phyloP scores from a whole-genome alignment of 352 stramenopile genomes.

The Porosira glacialis region DNA sequence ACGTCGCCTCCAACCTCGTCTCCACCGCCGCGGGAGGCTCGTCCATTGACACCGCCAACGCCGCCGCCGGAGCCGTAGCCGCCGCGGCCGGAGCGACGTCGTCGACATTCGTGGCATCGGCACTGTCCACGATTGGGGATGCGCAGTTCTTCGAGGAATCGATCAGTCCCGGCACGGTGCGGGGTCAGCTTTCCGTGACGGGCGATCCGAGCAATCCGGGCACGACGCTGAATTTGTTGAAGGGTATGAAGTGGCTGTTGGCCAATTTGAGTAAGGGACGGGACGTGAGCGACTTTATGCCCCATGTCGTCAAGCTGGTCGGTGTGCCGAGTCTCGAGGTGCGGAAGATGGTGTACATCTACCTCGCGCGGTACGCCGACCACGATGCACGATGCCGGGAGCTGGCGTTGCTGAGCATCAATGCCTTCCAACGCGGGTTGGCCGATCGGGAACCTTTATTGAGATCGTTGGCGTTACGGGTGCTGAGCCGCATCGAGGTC shows the following conservation, averaged over 20 bases:
- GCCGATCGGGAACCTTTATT: conserved; percentile 92
- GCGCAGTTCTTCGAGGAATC: conserved; percentile 96
- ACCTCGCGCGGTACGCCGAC: conserved; percentile 98
- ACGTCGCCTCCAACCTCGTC: too few relatives aligned
- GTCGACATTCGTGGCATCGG: conserved; percentile 38
- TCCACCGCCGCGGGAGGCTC: too few relatives aligned
- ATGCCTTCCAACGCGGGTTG: conserved; percentile 97
- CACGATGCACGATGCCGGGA: conserved; percentile 91
- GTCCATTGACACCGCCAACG: conserved; percentile 3
- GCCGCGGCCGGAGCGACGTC: conserved; percentile 16
- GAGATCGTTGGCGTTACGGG: conserved; percentile 85
- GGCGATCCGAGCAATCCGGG: conserved; percentile 71
- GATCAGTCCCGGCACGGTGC: conserved; percentile 83
- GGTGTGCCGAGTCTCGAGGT: conserved; percentile 90
- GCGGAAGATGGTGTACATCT: conserved; percentile 99
- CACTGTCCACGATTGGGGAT: conserved; percentile 82
- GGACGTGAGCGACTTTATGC: conserved; percentile 96
- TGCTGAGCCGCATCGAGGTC: conserved; percentile 97
- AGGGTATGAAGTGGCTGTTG: conserved; percentile 97
- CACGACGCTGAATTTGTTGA: conserved; percentile 89
- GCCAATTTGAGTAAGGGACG: conserved; percentile 95
- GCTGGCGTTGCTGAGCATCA: conserved; percentile 95
- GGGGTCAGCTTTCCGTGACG: conserved; percentile 51
- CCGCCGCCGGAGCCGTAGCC: conserved; percentile 18
- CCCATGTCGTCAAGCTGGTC: conserved; percentile 93